Evolutionary conservation across 179 eudicot genomes (phyloP).

Genomic region (Spergularia azorica): DNA sequence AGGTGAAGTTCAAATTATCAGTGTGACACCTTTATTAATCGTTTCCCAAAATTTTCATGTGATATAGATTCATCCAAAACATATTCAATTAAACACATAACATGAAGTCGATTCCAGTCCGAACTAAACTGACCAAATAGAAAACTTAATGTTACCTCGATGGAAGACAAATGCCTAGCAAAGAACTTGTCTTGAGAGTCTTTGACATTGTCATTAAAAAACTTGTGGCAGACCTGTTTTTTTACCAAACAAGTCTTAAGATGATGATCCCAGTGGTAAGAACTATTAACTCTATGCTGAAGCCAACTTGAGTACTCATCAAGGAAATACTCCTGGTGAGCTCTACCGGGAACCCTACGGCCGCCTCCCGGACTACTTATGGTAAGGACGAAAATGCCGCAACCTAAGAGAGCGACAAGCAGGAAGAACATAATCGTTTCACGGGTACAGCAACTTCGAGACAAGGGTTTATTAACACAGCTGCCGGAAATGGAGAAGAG

Average conservation of each 20-base stretch:
- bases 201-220: background rate
- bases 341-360: background rate
- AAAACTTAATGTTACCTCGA: constrained; percentile 12
- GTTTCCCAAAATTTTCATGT: no score
- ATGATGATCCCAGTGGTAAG: constrained; percentile 13
- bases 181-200: constrained; percentile 12
- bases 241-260: constrained; percentile 9
- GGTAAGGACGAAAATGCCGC: constrained; percentile 18
- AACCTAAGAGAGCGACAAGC: constrained; percentile 14
- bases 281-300: constrained; percentile 5
- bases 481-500: background rate
- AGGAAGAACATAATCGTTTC: constrained; percentile 3
- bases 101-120: no score
- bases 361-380: constrained; percentile 20
- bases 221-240: constrained; percentile 7
- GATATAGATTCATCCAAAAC: no score
- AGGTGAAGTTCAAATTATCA: no score
- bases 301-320: constrained; percentile 28
- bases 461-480: background rate
- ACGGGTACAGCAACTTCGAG: background rate
- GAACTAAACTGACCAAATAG: no score
- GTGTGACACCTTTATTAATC: no score
- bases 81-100: no score
- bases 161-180: constrained; percentile 12
- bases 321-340: constrained; percentile 21